A percentile compares a stretch with the other conserved stretches of the same genome.
Conservation (phyloP, 176 grass and related monocot species). For the Ensete glaucum region DNA sequence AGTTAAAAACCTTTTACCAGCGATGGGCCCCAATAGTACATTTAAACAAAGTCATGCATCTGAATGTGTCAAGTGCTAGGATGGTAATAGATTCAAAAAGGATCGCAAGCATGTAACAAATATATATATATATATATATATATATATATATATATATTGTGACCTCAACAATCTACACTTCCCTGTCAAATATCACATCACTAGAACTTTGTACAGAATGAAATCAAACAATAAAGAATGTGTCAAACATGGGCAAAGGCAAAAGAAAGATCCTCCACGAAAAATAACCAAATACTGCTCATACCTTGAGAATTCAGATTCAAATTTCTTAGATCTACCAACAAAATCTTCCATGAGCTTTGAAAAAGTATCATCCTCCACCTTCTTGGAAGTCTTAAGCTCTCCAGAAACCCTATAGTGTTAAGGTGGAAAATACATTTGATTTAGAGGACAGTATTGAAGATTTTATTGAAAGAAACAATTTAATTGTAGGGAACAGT, state of each 20-base stretch:
- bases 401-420: slow-evolving; percentile 20
- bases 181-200: no score
- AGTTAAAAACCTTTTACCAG: no score
- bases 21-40: no score
- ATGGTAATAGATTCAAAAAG: no score
- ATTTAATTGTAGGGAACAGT: not conserved
- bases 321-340: slow-evolving; percentile 20
- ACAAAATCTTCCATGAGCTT: slow-evolving; percentile 22
- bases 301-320: slow-evolving; percentile 31
- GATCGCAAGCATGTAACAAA: no score
- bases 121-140: no score
- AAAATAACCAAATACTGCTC: not conserved
- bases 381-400: not conserved
- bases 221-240: not conserved
- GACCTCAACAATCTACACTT: no score
- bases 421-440: not conserved
- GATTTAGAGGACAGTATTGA: not conserved
- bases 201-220: no score
- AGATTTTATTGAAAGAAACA: not conserved
- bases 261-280: not conserved
- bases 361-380: slow-evolving; percentile 5
- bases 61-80: no score
- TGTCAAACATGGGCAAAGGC: no score
- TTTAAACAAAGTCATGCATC: no score
- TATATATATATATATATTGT: no score